Evolutionary conservation across 176 grass and related monocot genomes (phyloP), one percentile per base, ranked within the genome.

Genomic region (Carex myosuroides): DNA sequence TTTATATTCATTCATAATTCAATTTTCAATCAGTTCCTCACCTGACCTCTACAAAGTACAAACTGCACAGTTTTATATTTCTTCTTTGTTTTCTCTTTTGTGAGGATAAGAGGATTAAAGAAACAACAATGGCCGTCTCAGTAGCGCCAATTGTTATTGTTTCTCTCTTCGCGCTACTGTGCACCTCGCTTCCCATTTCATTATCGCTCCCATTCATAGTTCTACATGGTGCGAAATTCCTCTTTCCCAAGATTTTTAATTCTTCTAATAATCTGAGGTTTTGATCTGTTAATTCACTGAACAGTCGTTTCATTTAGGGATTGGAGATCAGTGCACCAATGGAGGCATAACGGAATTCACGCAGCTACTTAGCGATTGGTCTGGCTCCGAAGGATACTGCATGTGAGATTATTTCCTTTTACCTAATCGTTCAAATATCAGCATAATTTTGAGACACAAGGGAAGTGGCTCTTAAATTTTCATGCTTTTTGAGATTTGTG

Each of bases 361-460:
- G n/a, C 83, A 94, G 11, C 54, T 89, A 74, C 92, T 97, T n/a
- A 80, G 76, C 80, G 81, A 80, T 22, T 94, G 94, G 94, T 97
- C 94, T 30, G 90, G 91, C 6, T 97, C 94, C 60, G 70, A 97
- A 61, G 94, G 94, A 58, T 88, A 97, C 80, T 97, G 94, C 94
- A 84, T 97, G 91, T 93, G 85, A 85, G 53, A 53, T 64, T 41
- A 41, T 13, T 37, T 0, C 6, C 33, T 13, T 46, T 48, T 26
- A 12, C 30, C 21, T 1, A 29, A 29, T 29, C 29, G 20, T 72
- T 76, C 21, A 24, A 26, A 76, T 55, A 5, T 55, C 5, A 55
- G 21, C 48, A 76, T 6, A 55, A 30, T 55, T 29, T 29, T 29
- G 29, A 29, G 5, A 16, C 14, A 8, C 22, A 55, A 29, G 48